Evolutionary conservation across 768 basidiomycete genomes (phyloP).

Genomic region (Podaxis rugospora): DNA sequence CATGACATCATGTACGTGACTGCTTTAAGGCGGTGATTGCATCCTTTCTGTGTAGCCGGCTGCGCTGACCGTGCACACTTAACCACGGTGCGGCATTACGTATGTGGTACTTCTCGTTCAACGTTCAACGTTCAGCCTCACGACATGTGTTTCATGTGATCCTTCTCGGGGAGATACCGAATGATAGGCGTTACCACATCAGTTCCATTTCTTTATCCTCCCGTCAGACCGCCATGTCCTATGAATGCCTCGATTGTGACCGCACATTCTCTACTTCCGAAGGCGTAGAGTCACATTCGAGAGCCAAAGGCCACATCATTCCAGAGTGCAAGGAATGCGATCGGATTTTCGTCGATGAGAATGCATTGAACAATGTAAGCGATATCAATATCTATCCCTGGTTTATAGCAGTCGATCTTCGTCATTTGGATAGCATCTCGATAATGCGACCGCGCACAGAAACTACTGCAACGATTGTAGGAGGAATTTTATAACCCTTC

Average conservation of each 20-base stretch:
- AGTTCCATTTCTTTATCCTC: neutral
- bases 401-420: neutral
- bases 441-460: neutral
- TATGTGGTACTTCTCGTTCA: too few relatives aligned
- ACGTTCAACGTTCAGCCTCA: too few relatives aligned
- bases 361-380: neutral
- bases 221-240: neutral
- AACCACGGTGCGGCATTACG: too few relatives aligned
- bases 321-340: constrained; percentile 6
- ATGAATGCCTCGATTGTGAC: constrained; percentile 7
- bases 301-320: constrained; percentile 2
- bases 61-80: too few relatives aligned
- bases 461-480: neutral
- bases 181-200: too few relatives aligned
- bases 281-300: constrained; percentile 5
- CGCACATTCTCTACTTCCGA: neutral
- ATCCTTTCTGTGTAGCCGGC: too few relatives aligned
- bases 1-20: too few relatives aligned
- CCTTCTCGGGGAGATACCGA: too few relatives aligned
- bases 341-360: neutral
- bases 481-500: neutral
- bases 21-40: too few relatives aligned
- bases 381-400: neutral
- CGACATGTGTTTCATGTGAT: too few relatives aligned
- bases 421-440: neutral